Conservation (phyloP, 805 yeast genomes). For the Gaillardinia entomophila region DNA sequence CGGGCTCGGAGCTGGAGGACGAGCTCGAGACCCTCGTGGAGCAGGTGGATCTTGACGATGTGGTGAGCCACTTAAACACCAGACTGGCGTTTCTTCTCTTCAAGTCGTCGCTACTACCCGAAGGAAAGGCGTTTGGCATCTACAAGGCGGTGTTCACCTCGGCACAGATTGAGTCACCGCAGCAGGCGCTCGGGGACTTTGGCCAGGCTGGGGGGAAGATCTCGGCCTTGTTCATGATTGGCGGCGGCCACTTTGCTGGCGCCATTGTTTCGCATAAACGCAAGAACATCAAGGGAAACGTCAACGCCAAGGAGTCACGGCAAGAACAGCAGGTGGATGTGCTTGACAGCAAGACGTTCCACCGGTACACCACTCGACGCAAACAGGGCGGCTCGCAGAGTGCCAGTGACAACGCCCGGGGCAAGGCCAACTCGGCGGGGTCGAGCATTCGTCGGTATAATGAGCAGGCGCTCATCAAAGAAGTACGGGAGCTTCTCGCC, state of each 20-base stretch:
- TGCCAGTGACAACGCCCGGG: slow-evolving; percentile 85
- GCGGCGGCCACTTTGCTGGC: slow-evolving; percentile 98
- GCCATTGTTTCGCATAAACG: slow-evolving; percentile 79
- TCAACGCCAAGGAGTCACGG: slow-evolving; percentile 40
- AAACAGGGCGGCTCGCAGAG: slow-evolving; percentile 98
- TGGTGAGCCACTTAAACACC: slow-evolving; percentile 53
- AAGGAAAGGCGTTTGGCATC: slow-evolving; percentile 51
- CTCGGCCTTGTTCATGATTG: slow-evolving; percentile 87
- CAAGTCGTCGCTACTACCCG: slow-evolving; percentile 41
- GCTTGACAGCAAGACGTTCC: slow-evolving; percentile 78
- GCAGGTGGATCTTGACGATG: slow-evolving; percentile 24
- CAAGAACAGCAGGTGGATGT: slow-evolving; percentile 61
- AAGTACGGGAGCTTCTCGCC: slow-evolving; percentile 62
- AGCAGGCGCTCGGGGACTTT: slow-evolving; percentile 16
- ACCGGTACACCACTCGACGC: slow-evolving; percentile 90
- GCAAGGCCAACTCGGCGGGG: slow-evolving; percentile 96
- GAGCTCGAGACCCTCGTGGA: slow-evolving; percentile 24
- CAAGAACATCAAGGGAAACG: slow-evolving; percentile 50
- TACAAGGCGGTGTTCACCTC: slow-evolving; percentile 59
- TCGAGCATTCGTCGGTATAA: slow-evolving; percentile 83
- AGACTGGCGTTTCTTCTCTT: slow-evolving; percentile 66
- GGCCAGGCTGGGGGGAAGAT: slow-evolving; percentile 33
- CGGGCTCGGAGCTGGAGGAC: slow-evolving; percentile 44
- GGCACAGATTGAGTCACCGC: slow-evolving; percentile 40
- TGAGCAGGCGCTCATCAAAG: slow-evolving; percentile 75